Base-by-base conservation (phyloP, 305 asterid species). In the Fraxinus greggii region DNA sequence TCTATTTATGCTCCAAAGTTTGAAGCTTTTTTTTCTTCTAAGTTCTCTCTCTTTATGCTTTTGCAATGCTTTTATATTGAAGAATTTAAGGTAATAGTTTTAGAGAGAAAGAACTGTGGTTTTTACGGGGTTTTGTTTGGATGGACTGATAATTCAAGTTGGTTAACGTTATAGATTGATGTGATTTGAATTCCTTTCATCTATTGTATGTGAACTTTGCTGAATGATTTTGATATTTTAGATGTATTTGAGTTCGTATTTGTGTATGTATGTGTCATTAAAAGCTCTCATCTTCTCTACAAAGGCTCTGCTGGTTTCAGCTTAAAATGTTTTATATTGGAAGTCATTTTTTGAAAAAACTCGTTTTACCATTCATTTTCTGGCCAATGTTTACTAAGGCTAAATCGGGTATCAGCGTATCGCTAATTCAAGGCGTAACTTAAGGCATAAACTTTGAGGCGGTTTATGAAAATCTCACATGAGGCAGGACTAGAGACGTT, bases 71-170 rank as follows among this genome's bases (percentile, higher is more conserved):
- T 17, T 77, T 74, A 7, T 42, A 38, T 21, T 40, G 15, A 72
- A 38, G 38, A 63, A 48, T 45, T 42, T 80, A 61, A 67, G 40
- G 79, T 38, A 63, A 38, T 3, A 35, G 54, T 45, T 75, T 13
- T 4, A 3, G 65, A 45, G 36, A 54, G 24, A 32, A 76, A 75
- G 72, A 69, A 81, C 76, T 77, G 87, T 78, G 84, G 77, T 1
- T 79, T 33, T 54, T 17, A 69, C 23, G 72, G 10, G 17, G 12
- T 65, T 26, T 24, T 24, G 35, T 65, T 65, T 24, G 72, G 72
- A 63, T 63, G 24, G 32, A 56, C 28, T 21, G 28, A 56, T 17
- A 61, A 61, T 61, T 21, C 70, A 61, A 61, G 70, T 61, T 61
- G 70, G 48, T 56, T 77, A 67, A 12, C 29, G 72, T 31, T 36